A percentile compares a stretch with the other conserved stretches of the same genome.
Evolutionary conservation across 2,329 filamentous ascomycete species (phyloP).

Genomic region (Xylariaceae sp.): DNA sequence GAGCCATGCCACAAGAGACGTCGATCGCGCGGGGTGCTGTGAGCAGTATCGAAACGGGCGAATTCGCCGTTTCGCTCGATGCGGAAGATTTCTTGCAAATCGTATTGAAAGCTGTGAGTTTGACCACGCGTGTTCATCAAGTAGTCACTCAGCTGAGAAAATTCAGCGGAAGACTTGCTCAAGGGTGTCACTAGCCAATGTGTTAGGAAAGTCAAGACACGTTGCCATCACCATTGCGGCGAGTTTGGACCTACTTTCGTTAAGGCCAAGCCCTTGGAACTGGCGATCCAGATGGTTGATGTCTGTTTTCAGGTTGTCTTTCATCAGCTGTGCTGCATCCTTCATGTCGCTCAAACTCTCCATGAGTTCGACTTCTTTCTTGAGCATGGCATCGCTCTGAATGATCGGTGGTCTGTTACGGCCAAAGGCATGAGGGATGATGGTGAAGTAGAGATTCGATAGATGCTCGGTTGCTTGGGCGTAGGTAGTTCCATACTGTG

Average conservation of each 20-base stretch:
- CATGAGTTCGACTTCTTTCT: slow-evolving; percentile 72
- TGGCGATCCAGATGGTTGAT: slow-evolving; percentile 66
- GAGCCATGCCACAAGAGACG: slow-evolving; percentile 86
- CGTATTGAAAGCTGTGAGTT: slow-evolving; percentile 59
- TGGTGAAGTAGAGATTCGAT: slow-evolving; percentile 73
- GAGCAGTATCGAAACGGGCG: slow-evolving; percentile 57
- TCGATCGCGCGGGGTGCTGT: slow-evolving; percentile 53
- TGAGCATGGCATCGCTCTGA: slow-evolving; percentile 49
- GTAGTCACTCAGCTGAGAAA: slow-evolving; percentile 58
- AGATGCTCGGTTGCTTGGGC: slow-evolving; percentile 51
- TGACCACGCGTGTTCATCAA: slow-evolving; percentile 59
- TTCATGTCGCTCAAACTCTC: slow-evolving; percentile 84
- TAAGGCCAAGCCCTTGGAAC: slow-evolving; percentile 63
- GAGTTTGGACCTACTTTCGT: slow-evolving; percentile 49
- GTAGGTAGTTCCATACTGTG: slow-evolving; percentile 38
- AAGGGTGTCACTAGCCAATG: slow-evolving; percentile 54
- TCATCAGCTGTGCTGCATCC: slow-evolving; percentile 72
- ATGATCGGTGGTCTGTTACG: slow-evolving; percentile 69
- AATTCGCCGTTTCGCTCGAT: slow-evolving; percentile 70
- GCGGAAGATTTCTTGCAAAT: slow-evolving; percentile 72
- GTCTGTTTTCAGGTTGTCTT: slow-evolving; percentile 48
- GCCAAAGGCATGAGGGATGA: slow-evolving; percentile 74
- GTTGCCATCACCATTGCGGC: no score
- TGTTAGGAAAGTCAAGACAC: slow-evolving; percentile 1
- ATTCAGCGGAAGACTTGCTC: slow-evolving; percentile 56